Conservation (phyloP, 108 stramenopile genomes). For the Discostella stelligeroides region DNA sequence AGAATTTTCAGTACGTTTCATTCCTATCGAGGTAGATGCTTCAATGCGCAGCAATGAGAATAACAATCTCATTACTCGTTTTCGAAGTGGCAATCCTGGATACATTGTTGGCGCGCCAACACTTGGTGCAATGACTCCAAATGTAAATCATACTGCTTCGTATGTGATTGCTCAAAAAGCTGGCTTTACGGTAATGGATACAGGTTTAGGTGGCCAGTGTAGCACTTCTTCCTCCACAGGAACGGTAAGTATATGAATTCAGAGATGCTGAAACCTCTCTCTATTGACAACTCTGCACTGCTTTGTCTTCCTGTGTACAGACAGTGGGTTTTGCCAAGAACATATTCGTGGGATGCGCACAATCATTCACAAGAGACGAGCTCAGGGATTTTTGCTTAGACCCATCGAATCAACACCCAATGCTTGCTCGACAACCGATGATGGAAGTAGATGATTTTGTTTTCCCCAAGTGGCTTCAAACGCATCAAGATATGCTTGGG, state of each 20-base stretch:
- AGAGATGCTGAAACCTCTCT: neutral
- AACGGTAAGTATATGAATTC: slow-evolving; percentile 10
- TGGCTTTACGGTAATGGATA: slow-evolving; percentile 47
- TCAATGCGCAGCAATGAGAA: slow-evolving; percentile 19
- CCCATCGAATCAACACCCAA: slow-evolving; percentile 17
- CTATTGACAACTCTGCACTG: neutral
- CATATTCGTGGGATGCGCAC: slow-evolving; percentile 56
- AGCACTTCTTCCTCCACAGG: slow-evolving; percentile 27
- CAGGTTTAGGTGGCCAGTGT: slow-evolving; percentile 35
- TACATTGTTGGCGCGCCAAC: slow-evolving; percentile 55
- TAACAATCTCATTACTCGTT: slow-evolving; percentile 45
- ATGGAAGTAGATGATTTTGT: slow-evolving; percentile 10
- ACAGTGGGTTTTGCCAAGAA: slow-evolving; percentile 50
- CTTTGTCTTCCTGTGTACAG: neutral
- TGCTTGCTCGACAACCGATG: slow-evolving; percentile 17
- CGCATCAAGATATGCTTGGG: slow-evolving; percentile 45
- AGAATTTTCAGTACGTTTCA: slow-evolving; percentile 40
- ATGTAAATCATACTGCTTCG: slow-evolving; percentile 8
- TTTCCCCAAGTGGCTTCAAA: slow-evolving; percentile 38
- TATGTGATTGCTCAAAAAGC: slow-evolving; percentile 35
- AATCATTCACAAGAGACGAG: slow-evolving; percentile 48
- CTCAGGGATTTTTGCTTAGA: slow-evolving; percentile 49
- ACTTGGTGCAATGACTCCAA: slow-evolving; percentile 36
- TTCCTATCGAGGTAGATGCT: slow-evolving; percentile 9
- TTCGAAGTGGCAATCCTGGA: slow-evolving; percentile 62